Conservation (phyloP, 768 basidiomycete genomes). For the Cystobasidium tubakii region DNA sequence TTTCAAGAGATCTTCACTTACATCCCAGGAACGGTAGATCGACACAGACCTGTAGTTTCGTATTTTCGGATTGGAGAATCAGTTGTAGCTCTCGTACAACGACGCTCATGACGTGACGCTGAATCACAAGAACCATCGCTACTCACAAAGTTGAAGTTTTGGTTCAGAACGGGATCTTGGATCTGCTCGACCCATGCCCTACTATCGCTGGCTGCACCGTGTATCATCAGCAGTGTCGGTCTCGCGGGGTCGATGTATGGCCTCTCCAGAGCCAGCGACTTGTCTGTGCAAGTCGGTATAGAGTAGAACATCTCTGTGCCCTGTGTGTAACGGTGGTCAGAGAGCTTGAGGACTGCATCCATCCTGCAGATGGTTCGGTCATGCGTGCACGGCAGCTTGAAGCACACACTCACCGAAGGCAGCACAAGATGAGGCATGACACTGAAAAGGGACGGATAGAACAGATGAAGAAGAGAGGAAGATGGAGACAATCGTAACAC, state of each 20-base stretch:
- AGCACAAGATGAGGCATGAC: constrained; percentile 2
- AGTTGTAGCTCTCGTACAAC: too few relatives aligned
- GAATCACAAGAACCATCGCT: too few relatives aligned
- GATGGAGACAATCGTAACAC: too few relatives aligned
- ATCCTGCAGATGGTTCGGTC: too few relatives aligned
- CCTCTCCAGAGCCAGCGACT: not conserved
- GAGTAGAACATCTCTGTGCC: constrained; percentile 27
- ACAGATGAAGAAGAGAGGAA: not conserved
- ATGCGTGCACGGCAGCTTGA: not conserved
- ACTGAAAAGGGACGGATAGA: too few relatives aligned
- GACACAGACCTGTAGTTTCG: constrained; percentile 10
- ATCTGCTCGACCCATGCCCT: not conserved
- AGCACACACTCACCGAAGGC: constrained; percentile 4
- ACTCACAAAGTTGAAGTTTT: constrained; percentile 22
- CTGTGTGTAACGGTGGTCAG: too few relatives aligned
- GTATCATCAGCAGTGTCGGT: constrained; percentile 1
- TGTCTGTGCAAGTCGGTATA: constrained; percentile 2
- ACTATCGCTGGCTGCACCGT: not conserved
- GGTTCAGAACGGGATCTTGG: constrained; percentile 4
- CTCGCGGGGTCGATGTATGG: not conserved
- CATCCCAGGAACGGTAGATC: not conserved
- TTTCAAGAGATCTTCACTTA: too few relatives aligned
- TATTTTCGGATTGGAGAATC: too few relatives aligned
- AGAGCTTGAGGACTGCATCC: too few relatives aligned
- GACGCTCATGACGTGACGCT: too few relatives aligned